Conservation (phyloP, 2,329 filamentous ascomycete genomes). For the Fusarium lyarnte region DNA sequence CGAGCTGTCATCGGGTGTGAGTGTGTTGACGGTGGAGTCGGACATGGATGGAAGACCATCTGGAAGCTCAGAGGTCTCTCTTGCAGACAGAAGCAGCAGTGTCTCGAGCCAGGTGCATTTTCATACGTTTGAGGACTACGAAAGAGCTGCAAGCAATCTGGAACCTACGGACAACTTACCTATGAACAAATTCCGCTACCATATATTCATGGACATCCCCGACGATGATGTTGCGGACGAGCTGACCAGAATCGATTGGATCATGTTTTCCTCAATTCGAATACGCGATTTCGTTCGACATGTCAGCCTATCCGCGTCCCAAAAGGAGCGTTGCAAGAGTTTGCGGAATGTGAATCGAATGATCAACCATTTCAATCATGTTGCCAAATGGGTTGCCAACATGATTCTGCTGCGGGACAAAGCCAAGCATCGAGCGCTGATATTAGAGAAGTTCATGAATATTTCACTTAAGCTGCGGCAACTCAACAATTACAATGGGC, state of each 20-base stretch:
- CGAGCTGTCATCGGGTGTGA: slow-evolving; percentile 54
- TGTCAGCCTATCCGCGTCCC: slow-evolving; percentile 77
- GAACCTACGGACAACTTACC: slow-evolving; percentile 74
- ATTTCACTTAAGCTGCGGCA: slow-evolving; percentile 87
- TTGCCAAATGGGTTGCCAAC: slow-evolving; percentile 83
- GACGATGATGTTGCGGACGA: slow-evolving; percentile 90
- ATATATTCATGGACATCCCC: slow-evolving; percentile 85
- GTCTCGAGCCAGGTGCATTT: slow-evolving; percentile 63
- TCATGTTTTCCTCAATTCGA: slow-evolving; percentile 95
- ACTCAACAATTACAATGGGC: slow-evolving; percentile 95
- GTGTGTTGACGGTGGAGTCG: slow-evolving; percentile 60
- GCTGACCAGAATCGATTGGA: slow-evolving; percentile 95
- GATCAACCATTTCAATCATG: slow-evolving; percentile 91
- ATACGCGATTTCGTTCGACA: slow-evolving; percentile 93
- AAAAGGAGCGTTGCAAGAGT: slow-evolving; percentile 79
- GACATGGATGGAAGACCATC: slow-evolving; percentile 56
- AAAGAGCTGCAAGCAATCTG: slow-evolving; percentile 78
- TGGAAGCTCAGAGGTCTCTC: slow-evolving; percentile 56
- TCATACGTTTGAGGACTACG: slow-evolving; percentile 79
- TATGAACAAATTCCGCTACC: slow-evolving; percentile 87
- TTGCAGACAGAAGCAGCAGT: slow-evolving; percentile 52
- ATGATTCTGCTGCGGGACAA: slow-evolving; percentile 92
- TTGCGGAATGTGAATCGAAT: slow-evolving; percentile 91
- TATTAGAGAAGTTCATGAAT: slow-evolving; percentile 95
- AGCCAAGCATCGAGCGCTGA: slow-evolving; percentile 89